Evolutionary conservation across 345 rosid species (phyloP).

Genomic region (Murraya paniculata): DNA sequence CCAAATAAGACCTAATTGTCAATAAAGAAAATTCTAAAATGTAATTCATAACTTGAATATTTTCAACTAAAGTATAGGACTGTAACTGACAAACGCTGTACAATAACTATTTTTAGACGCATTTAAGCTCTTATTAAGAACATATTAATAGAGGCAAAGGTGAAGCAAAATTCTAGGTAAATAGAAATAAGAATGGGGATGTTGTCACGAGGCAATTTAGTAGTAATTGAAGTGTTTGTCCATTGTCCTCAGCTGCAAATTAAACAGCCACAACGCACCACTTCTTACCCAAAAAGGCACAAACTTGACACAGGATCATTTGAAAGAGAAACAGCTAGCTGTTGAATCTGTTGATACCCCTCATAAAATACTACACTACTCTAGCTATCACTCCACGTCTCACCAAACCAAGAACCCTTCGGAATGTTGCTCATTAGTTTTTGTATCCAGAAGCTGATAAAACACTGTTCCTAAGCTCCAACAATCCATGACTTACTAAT

Average conservation of each 20-base stretch:
- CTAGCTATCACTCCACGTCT: background rate
- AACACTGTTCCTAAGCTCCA: slow-evolving; percentile 25
- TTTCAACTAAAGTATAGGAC: too few relatives aligned
- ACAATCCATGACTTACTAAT: slow-evolving; percentile 19
- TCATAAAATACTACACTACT: background rate
- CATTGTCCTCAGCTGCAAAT: too few relatives aligned
- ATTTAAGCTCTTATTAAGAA: background rate
- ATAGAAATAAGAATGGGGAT: too few relatives aligned
- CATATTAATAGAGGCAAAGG: background rate
- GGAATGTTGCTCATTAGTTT: slow-evolving; percentile 16
- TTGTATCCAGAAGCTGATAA: background rate
- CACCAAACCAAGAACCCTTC: background rate
- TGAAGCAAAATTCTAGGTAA: background rate
- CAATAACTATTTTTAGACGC: background rate
- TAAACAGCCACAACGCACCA: background rate
- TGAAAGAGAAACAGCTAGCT: slow-evolving; percentile 17
- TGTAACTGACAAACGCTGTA: too few relatives aligned
- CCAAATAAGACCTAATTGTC: too few relatives aligned
- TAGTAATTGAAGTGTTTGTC: too few relatives aligned
- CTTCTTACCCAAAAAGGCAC: slow-evolving; percentile 1
- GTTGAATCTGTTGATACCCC: background rate
- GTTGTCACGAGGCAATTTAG: too few relatives aligned
- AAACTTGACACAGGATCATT: slow-evolving; percentile 20
- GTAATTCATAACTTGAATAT: too few relatives aligned
- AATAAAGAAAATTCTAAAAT: too few relatives aligned